Conservation (phyloP, 805 yeast species). For the Lipomyces lipofer region DNA sequence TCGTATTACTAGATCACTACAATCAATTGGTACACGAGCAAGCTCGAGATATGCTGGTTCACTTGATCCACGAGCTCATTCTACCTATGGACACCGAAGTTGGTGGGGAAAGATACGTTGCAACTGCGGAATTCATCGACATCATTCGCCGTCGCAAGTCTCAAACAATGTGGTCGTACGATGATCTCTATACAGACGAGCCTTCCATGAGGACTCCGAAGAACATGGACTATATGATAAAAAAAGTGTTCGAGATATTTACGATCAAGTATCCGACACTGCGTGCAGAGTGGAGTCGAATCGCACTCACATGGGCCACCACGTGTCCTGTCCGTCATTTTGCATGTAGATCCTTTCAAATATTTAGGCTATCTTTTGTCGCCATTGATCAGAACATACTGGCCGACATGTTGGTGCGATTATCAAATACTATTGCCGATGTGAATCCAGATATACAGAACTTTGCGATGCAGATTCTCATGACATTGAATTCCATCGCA, state of each 20-base stretch:
- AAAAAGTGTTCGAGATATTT: constrained; percentile 63
- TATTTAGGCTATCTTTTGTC: constrained; percentile 80
- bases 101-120: constrained; percentile 12
- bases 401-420: constrained; percentile 87
- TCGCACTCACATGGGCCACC: constrained; percentile 90
- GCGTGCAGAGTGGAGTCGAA: constrained; percentile 81
- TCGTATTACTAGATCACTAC: constrained; percentile 86
- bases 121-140: constrained; percentile 56
- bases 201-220: constrained; percentile 82
- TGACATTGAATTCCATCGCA: constrained; percentile 91
- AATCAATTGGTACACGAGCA: constrained; percentile 79
- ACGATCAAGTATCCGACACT: constrained; percentile 47
- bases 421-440: constrained; percentile 91
- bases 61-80: constrained; percentile 65
- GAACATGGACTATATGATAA: constrained; percentile 73
- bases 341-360: constrained; percentile 94
- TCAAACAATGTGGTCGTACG: constrained; percentile 76
- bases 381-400: constrained; percentile 85
- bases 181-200: constrained; percentile 74
- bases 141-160: constrained; percentile 55
- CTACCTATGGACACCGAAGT: constrained; percentile 49
- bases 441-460: constrained; percentile 89
- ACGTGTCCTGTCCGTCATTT: constrained; percentile 95
- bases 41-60: constrained; percentile 72
- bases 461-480: constrained; percentile 92